Evolutionary conservation across 495 filamentous ascomycete species (phyloP).

Genomic region (Cudoniella acicularis): DNA sequence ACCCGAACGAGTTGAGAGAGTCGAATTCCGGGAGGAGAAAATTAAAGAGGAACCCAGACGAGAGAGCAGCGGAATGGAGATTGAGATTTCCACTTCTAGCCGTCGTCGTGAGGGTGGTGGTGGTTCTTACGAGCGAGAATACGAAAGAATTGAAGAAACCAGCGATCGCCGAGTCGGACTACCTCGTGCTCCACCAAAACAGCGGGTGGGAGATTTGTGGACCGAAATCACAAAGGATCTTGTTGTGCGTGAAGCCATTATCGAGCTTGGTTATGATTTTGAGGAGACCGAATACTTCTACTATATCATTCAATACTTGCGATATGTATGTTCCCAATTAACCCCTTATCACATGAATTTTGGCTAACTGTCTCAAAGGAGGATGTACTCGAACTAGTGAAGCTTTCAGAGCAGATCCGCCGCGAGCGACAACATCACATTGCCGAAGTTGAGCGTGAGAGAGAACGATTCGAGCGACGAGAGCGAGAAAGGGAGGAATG

Average conservation of each 20-base stretch:
- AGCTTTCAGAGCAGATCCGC: conserved; percentile 79
- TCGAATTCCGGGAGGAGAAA: conserved; percentile 12
- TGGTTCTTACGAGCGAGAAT: conserved; percentile 19
- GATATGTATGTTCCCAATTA: conserved; percentile 66
- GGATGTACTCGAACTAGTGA: conserved; percentile 79
- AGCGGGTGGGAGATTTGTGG: conserved; percentile 66
- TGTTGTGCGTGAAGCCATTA: conserved; percentile 83
- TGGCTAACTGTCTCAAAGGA: conserved; percentile 53
- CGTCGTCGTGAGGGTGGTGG: conserved; percentile 1
- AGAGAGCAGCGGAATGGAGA: conserved; percentile 17
- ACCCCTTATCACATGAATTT: not conserved
- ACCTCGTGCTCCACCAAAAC: conserved; percentile 37
- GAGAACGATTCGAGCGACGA: conserved; percentile 46
- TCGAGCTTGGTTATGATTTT: conserved; percentile 78
- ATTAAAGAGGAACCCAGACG: conserved; percentile 2
- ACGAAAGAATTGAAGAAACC: conserved; percentile 40
- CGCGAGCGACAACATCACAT: conserved; percentile 69
- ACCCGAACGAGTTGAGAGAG: conserved; percentile 3
- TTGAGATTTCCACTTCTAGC: conserved; percentile 19
- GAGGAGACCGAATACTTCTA: conserved; percentile 89
- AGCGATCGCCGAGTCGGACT: conserved; percentile 39
- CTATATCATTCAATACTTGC: conserved; percentile 88
- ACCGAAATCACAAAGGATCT: conserved; percentile 96
- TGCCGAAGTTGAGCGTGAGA: conserved; percentile 78
- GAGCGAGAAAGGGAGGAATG: conserved; percentile 23